Conservation (phyloP, 176 grass and related monocot species). For the Miscanthus lutarioriparius region DNA sequence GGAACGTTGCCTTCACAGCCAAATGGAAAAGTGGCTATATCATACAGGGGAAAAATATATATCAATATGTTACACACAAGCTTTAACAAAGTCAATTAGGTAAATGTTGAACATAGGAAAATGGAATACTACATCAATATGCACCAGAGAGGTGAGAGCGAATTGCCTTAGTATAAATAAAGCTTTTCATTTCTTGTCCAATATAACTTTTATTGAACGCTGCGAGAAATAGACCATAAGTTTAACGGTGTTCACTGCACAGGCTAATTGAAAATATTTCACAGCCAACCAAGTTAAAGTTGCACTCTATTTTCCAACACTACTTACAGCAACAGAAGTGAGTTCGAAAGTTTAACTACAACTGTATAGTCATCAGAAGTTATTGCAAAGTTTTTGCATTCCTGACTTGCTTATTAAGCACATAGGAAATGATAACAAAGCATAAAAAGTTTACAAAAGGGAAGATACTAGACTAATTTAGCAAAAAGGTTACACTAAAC, state of each 20-base stretch:
- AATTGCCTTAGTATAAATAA: not conserved
- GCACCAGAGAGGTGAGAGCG: not conserved
- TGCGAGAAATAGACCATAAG: not conserved
- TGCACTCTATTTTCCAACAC: not conserved
- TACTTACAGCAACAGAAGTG: not conserved
- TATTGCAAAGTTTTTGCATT: not conserved
- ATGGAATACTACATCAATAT: not conserved
- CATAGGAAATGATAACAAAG: not conserved
- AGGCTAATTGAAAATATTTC: not conserved
- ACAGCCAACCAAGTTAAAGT: not conserved
- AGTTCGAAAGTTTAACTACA: not conserved
- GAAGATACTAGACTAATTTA: not conserved
- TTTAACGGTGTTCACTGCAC: not conserved
- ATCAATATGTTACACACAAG: not conserved
- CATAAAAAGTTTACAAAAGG: slow-evolving; percentile 1
- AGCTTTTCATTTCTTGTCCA: not conserved
- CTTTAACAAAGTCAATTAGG: slow-evolving; percentile 14
- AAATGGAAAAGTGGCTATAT: not conserved
- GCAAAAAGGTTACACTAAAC: not conserved
- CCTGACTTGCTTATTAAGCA: not conserved
- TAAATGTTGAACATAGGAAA: not conserved
- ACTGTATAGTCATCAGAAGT: not conserved
- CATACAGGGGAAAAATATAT: not conserved
- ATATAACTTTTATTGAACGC: not conserved
- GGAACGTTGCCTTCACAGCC: not conserved